Evolutionary conservation across 352 stramenopile genomes (phyloP).

Genomic region (Phytophthora sansomeana): DNA sequence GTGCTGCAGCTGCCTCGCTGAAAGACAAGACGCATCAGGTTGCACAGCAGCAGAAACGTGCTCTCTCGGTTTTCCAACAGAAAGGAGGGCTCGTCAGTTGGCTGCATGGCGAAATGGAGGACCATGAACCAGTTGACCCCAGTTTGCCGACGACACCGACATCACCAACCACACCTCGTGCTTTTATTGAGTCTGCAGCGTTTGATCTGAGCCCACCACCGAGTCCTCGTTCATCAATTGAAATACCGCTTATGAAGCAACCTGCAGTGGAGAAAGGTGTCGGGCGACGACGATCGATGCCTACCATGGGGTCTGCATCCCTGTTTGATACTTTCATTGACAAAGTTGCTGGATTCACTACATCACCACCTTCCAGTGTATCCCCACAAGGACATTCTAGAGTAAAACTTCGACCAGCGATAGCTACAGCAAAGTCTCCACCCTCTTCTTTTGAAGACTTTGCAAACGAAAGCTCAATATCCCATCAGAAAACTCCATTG

Average conservation of each 20-base stretch:
- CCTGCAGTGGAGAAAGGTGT: not conserved
- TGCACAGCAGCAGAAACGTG: conserved; percentile 50
- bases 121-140: not conserved
- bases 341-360: conserved; percentile 27
- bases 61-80: conserved; percentile 61
- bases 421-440: not conserved
- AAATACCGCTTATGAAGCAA: not conserved
- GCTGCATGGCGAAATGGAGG: conserved; percentile 62
- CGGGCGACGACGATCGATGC: conserved; percentile 17
- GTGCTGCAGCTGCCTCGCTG: conserved; percentile 33
- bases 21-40: conserved; percentile 60
- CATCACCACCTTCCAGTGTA: not conserved
- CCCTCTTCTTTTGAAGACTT: conserved; percentile 11
- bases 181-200: not conserved
- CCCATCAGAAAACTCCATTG: not conserved
- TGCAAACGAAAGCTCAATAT: not conserved
- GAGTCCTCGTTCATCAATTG: conserved; percentile 6
- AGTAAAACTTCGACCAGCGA: conserved; percentile 12
- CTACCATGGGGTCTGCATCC: conserved; percentile 13
- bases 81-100: conserved; percentile 71
- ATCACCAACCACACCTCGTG: not conserved
- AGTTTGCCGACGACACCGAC: not conserved
- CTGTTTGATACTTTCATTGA: conserved; percentile 40
- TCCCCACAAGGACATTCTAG: not conserved
- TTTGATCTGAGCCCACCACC: conserved; percentile 19